Base-by-base conservation (phyloP, 257 asterid genomes). In the Capsicum rhomboideum region DNA sequence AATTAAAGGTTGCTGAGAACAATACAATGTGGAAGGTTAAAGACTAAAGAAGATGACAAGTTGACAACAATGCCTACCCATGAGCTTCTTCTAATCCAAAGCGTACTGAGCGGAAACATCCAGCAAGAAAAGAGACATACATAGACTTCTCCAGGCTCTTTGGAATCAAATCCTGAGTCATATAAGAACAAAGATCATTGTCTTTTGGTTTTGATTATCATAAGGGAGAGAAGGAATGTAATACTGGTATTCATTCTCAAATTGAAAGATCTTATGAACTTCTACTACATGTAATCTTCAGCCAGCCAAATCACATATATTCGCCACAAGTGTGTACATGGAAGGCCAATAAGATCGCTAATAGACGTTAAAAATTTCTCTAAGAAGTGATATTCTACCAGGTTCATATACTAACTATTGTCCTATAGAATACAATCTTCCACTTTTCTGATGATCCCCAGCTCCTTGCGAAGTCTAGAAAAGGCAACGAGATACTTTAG, bases 41-140 rank as follows among this genome's bases (percentile, higher is more conserved):
- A 23, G 61, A 49, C 81, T 29, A 78, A 85, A 44, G 61, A 50
- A 80, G 82, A 53, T 50, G 7, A 40, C 44, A 37, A 72, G n/a
- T 26, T 26, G 81, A 75, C 61, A 75, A 49, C 49, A 77, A 87
- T 83, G 79, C 69, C 82, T 88, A 95, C 99, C 98, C 99, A 54
- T 96, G 99, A 90, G 98, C 97, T 92, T 94, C 98, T 88, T 92
- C 94, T 86, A 96, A 88, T 85, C 99, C 99, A 84, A 96, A 94
- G 69, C 99, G 98, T 46, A 94, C 92, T 12, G 99, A 96, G 79
- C 98, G 98, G 89, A 96, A 94, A 90, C 97, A 96, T 82, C 98
- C 97, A 23, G 99, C 98, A 50, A 96, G 98, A 86, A 94, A 94
- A 58, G 99, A 96, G 82, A 93, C 98, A 42, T 96, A 94, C 98